phyloP scores from a whole-genome alignment of 2,329 filamentous ascomycete species.

The Colletotrichum coccodes region DNA sequence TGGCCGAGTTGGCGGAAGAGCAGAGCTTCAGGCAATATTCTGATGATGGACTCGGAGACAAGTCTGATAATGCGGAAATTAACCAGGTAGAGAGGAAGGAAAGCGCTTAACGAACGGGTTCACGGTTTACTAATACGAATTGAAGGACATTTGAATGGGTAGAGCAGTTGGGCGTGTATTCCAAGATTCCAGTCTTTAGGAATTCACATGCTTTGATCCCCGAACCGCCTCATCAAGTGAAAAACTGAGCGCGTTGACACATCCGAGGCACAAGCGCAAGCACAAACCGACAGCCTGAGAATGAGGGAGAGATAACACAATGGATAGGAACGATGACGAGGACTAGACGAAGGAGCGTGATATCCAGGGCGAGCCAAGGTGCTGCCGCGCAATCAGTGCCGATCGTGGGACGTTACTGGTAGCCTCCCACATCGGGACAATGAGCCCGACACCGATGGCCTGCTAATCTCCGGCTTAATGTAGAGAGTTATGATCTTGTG shows the following conservation, averaged over 20 bases:
- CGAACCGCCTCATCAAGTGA: conserved; percentile 18
- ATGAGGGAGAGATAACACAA: not conserved
- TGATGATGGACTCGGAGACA: conserved; percentile 39
- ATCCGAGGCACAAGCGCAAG: not conserved
- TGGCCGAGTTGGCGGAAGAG: conserved; percentile 53
- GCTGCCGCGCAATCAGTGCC: not conserved
- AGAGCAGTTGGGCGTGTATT: not conserved
- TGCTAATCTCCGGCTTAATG: not conserved
- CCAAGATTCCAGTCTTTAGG: conserved; percentile 19
- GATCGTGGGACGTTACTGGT: no score
- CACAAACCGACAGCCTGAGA: not conserved
- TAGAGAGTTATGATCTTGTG: not conserved
- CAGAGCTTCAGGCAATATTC: conserved; percentile 45
- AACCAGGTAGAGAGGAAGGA: conserved; percentile 36
- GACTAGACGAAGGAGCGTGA: no score
- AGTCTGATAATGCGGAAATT: conserved; percentile 35
- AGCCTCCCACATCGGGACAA: not conserved
- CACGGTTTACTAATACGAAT: conserved; percentile 29
- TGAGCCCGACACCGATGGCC: not conserved
- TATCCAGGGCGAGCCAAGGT: not conserved
- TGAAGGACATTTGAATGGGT: conserved; percentile 25
- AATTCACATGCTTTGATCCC: conserved; percentile 13
- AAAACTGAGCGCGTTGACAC: not conserved
- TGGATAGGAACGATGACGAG: not conserved
- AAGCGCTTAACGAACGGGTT: conserved; percentile 24